Evolutionary conservation across 1,284 basidiomycete genomes (phyloP).

Genomic region (Ganoderma boninense): DNA sequence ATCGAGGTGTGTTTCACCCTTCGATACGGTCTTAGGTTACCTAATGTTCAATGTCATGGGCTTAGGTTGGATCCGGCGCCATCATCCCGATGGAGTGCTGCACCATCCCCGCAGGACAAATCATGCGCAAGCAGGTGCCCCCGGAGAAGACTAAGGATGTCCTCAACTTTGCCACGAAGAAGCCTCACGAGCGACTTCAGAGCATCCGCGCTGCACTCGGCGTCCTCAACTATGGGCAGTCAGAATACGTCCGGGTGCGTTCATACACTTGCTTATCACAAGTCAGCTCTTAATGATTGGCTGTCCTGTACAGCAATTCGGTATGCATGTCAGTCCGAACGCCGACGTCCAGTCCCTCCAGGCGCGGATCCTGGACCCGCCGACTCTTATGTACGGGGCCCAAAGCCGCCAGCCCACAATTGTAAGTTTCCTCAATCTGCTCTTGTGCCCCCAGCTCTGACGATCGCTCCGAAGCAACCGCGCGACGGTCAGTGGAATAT

Average conservation of each 20-base stretch:
- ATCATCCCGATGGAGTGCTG: slow-evolving; percentile 76
- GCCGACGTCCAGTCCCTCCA: slow-evolving; percentile 57
- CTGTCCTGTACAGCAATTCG: slow-evolving; percentile 53
- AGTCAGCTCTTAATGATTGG: background rate
- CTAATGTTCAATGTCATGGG: background rate
- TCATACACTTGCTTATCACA: background rate
- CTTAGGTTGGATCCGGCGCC: slow-evolving; percentile 70
- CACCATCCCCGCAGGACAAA: slow-evolving; percentile 69
- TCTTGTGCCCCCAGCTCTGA: background rate
- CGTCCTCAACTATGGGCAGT: slow-evolving; percentile 74
- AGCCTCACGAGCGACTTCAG: slow-evolving; percentile 63
- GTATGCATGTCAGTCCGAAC: slow-evolving; percentile 61
- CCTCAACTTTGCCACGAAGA: slow-evolving; percentile 76
- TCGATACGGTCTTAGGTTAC: background rate
- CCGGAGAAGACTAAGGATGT: slow-evolving; percentile 71
- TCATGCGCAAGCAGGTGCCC: slow-evolving; percentile 78
- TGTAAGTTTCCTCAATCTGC: slow-evolving; percentile 46
- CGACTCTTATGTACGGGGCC: slow-evolving; percentile 67
- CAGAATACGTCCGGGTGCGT: slow-evolving; percentile 67
- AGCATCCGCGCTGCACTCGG: slow-evolving; percentile 65
- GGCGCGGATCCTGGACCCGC: slow-evolving; percentile 69
- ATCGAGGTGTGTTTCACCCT: slow-evolving; percentile 58
- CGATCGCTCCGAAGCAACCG: slow-evolving; percentile 51
- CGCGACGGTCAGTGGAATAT: slow-evolving; percentile 78
- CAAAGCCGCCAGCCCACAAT: slow-evolving; percentile 59